Conservation (phyloP, 495 filamentous ascomycete species). For the Letharia columbiana region DNA sequence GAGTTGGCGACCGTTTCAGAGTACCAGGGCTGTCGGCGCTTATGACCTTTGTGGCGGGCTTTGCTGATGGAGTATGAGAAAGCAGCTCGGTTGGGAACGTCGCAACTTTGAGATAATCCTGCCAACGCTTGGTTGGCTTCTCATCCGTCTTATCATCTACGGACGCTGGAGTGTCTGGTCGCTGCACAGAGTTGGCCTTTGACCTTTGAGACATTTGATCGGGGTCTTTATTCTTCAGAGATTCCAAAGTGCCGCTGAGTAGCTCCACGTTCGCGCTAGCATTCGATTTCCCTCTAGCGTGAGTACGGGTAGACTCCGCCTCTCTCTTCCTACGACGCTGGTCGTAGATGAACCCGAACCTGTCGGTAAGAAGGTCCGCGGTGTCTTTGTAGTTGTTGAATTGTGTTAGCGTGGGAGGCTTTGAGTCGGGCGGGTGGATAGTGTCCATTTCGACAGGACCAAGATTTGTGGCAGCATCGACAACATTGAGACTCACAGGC, state of each 20-base stretch:
- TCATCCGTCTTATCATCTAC: conserved; percentile 51
- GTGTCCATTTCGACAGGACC: conserved; percentile 96
- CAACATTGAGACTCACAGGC: conserved; percentile 19
- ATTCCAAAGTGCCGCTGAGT: conserved; percentile 51
- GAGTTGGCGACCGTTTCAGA: conserved; percentile 18
- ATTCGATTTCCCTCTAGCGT: conserved; percentile 48
- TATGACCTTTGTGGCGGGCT: conserved; percentile 50
- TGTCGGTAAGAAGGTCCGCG: conserved; percentile 71
- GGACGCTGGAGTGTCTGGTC: conserved; percentile 50
- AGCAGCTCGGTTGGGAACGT: conserved; percentile 77
- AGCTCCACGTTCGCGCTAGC: conserved; percentile 59
- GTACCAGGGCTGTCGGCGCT: conserved; percentile 29
- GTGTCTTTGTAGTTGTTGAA: conserved; percentile 59
- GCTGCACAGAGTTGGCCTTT: conserved; percentile 17
- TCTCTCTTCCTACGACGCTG: conserved; percentile 75
- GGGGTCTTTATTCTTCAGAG: conserved; percentile 19
- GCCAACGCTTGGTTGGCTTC: conserved; percentile 62
- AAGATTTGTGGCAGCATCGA: conserved; percentile 46
- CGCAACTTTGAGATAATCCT: conserved; percentile 77
- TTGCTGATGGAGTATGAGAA: conserved; percentile 71
- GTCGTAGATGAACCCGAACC: conserved; percentile 94
- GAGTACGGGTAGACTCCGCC: conserved; percentile 47
- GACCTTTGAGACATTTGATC: conserved; percentile 21
- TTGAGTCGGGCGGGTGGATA: conserved; percentile 73
- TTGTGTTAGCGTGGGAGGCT: conserved; percentile 71